A percentile compares a stretch with the other conserved stretches of the same genome.
These are phyloP conservation scores for Hypomontagnella monticulosa DNA, from an alignment of 495 filamentous ascomycete species.

Conservation along the genomic window DNA sequence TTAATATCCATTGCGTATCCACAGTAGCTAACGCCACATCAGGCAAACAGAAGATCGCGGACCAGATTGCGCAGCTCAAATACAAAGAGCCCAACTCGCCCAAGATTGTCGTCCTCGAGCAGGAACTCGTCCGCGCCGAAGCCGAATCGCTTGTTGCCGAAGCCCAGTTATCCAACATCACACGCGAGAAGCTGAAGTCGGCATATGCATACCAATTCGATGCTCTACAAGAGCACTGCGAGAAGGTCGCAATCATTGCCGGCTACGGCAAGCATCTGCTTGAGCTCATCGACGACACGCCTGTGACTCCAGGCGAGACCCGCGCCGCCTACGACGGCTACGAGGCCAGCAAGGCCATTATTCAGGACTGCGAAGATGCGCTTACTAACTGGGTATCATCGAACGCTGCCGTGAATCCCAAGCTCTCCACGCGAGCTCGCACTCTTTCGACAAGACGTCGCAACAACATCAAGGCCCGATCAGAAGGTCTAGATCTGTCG, in stretches of 20 bases:
- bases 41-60: slow-evolving; percentile 99
- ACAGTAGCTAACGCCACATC: slow-evolving; percentile 21
- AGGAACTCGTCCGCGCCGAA: slow-evolving; percentile 97
- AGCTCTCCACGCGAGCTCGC: slow-evolving; percentile 83
- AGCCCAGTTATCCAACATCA: slow-evolving; percentile 98
- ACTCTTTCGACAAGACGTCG: slow-evolving; percentile 86
- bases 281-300: slow-evolving; percentile 93
- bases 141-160: slow-evolving; percentile 98
- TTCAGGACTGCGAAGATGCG: slow-evolving; percentile 97
- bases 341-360: slow-evolving; percentile 97
- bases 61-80: slow-evolving; percentile 98
- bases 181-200: slow-evolving; percentile 97
- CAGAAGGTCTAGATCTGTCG: slow-evolving; percentile 79
- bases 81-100: slow-evolving; percentile 99
- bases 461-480: slow-evolving; percentile 70
- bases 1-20: background rate
- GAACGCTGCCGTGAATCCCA: slow-evolving; percentile 86
- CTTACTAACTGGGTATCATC: slow-evolving; percentile 95
- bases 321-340: slow-evolving; percentile 97
- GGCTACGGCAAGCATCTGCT: slow-evolving; percentile 97
- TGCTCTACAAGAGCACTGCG: slow-evolving; percentile 95
- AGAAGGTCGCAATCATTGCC: slow-evolving; percentile 97
- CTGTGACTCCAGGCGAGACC: slow-evolving; percentile 96
- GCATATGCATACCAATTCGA: slow-evolving; percentile 99
- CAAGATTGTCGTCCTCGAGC: slow-evolving; percentile 96